Percentiles rank a stretch among this genome's conserved stretches.
These are phyloP conservation scores for Rhodotorula sp. DNA, from an alignment of 1,284 basidiomycete genomes.

Conservation along the genomic window DNA sequence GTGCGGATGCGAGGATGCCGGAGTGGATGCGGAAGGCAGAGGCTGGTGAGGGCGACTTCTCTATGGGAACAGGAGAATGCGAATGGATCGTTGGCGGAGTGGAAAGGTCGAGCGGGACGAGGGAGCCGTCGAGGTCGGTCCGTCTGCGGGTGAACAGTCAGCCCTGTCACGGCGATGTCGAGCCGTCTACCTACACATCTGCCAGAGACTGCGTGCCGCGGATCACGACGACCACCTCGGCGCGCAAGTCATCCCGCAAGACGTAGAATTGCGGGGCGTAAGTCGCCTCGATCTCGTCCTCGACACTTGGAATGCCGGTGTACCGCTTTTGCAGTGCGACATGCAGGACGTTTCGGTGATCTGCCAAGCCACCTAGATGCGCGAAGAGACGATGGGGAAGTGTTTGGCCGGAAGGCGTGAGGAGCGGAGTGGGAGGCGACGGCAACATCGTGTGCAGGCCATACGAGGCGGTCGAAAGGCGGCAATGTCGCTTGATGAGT, in stretches of 20 bases:
- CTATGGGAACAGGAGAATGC: neutral
- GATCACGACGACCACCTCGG: slow-evolving; percentile 34
- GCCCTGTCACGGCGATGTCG: neutral
- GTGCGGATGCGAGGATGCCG: slow-evolving; percentile 31
- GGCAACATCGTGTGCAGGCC: slow-evolving; percentile 36
- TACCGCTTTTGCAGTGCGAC: slow-evolving; percentile 36
- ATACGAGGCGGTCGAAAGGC: slow-evolving; percentile 38
- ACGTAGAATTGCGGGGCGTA: slow-evolving; percentile 38
- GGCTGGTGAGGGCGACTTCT: neutral
- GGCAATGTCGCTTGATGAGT: slow-evolving; percentile 22
- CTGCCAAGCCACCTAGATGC: slow-evolving; percentile 33
- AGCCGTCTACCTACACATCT: slow-evolving; percentile 21
- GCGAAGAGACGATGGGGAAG: slow-evolving; percentile 34
- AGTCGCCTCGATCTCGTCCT: neutral
- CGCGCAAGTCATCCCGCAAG: slow-evolving; percentile 28
- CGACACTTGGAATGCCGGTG: neutral
- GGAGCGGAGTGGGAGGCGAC: slow-evolving; percentile 26
- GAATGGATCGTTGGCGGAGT: neutral
- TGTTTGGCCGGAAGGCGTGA: slow-evolving; percentile 31
- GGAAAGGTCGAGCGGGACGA: slow-evolving; percentile 16
- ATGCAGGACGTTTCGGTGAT: slow-evolving; percentile 31
- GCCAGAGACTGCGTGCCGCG: slow-evolving; percentile 37
- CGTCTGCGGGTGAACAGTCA: neutral
- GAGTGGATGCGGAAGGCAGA: slow-evolving; percentile 25
- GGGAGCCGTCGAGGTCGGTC: slow-evolving; percentile 36